Evolutionary conservation across 2,329 filamentous ascomycete genomes (phyloP).

Genomic region (Truncatella angustata): DNA sequence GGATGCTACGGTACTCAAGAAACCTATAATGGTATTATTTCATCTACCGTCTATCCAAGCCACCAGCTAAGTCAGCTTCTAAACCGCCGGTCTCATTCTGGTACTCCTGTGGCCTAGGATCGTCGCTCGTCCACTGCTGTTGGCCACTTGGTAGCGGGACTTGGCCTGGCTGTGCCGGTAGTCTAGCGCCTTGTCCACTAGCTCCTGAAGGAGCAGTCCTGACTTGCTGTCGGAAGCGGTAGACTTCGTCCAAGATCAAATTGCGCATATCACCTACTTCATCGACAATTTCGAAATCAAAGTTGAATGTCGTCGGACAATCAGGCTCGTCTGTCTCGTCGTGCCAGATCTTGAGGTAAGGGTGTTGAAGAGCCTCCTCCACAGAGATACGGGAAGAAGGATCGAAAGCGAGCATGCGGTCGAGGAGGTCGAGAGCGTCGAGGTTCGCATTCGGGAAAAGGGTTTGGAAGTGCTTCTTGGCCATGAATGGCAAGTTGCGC

Average conservation of each 20-base stretch:
- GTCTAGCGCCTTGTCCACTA: constrained; percentile 30
- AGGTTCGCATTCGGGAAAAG: constrained; percentile 95
- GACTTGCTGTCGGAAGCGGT: constrained; percentile 71
- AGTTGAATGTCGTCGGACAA: constrained; percentile 94
- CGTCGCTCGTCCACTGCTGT: constrained; percentile 57
- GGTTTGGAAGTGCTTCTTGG: constrained; percentile 83
- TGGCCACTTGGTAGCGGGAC: constrained; percentile 50
- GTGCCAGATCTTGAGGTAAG: constrained; percentile 97
- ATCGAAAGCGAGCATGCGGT: constrained; percentile 97
- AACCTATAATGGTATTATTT: too few relatives aligned
- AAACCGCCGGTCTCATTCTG: constrained; percentile 45
- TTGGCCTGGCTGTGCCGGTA: constrained; percentile 37
- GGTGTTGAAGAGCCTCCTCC: constrained; percentile 92
- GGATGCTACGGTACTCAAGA: too few relatives aligned
- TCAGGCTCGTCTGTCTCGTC: constrained; percentile 93
- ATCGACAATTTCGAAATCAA: constrained; percentile 96
- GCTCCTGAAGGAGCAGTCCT: constrained; percentile 46
- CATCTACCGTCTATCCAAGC: constrained; percentile 46
- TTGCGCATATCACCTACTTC: constrained; percentile 93
- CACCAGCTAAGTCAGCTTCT: constrained; percentile 59
- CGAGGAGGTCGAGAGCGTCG: constrained; percentile 89
- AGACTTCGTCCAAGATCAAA: constrained; percentile 96
- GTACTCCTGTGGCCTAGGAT: constrained; percentile 61
- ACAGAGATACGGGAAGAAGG: constrained; percentile 90
- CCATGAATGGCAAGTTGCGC: constrained; percentile 91